These are phyloP conservation scores for Populus nigra DNA, from an alignment of 345 rosid species.

Conservation along the genomic window DNA sequence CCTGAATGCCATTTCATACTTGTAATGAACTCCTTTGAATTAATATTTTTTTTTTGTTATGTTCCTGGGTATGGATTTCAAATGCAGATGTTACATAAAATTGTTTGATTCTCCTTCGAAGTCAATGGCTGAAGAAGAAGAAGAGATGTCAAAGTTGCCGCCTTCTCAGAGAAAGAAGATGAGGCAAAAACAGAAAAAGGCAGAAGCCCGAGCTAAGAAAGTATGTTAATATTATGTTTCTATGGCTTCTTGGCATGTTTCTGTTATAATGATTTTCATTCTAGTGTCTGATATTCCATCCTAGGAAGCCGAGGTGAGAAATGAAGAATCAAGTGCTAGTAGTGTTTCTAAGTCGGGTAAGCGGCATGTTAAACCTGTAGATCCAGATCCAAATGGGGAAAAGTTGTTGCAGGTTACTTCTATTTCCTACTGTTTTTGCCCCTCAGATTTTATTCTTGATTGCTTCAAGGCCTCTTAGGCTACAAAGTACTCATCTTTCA, in stretches of 20 bases:
- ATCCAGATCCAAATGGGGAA: conserved; percentile 93
- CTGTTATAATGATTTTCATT: conserved; percentile 16
- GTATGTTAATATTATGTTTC: conserved; percentile 35
- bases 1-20: neutral
- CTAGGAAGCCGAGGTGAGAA: conserved; percentile 92
- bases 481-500: conserved; percentile 6
- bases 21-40: neutral
- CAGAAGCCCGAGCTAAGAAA: conserved; percentile 97
- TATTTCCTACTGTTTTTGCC: conserved; percentile 13
- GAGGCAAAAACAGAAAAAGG: conserved; percentile 86
- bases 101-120: conserved; percentile 79
- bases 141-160: conserved; percentile 68
- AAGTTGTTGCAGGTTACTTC: conserved; percentile 77
- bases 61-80: conserved; percentile 14
- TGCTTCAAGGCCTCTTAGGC: neutral
- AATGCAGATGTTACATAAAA: conserved; percentile 80
- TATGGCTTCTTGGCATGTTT: conserved; percentile 5
- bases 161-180: conserved; percentile 93
- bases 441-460: neutral
- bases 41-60: neutral
- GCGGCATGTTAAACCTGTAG: conserved; percentile 81
- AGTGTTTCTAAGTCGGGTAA: conserved; percentile 82
- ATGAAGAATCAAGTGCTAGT: conserved; percentile 68
- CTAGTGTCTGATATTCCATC: conserved; percentile 17
- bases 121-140: conserved; percentile 71